Evolutionary conservation across 2,329 filamentous ascomycete genomes (phyloP).

Genomic region (Phialemonium atrogriseum): DNA sequence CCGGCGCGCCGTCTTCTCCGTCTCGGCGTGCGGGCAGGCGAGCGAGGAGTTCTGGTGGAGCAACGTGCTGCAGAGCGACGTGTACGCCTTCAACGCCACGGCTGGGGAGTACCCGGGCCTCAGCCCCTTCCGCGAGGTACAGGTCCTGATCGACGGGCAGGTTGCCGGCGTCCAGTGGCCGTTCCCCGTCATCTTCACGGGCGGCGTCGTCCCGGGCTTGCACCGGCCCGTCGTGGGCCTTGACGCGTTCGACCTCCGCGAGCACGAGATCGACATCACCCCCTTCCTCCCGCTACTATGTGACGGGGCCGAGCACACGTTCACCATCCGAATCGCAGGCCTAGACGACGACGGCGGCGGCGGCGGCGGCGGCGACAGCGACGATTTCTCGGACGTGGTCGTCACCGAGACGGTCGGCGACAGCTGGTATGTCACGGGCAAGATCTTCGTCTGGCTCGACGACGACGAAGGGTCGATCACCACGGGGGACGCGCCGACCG

Average conservation of each 20-base stretch:
- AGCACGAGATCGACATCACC: slow-evolving; percentile 76
- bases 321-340: slow-evolving; percentile 60
- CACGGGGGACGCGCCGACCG: slow-evolving; percentile 32
- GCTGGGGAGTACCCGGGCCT: slow-evolving; percentile 55
- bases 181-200: slow-evolving; percentile 75
- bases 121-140: slow-evolving; percentile 70
- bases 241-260: slow-evolving; percentile 69
- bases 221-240: slow-evolving; percentile 73
- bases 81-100: slow-evolving; percentile 46
- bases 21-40: slow-evolving; percentile 70
- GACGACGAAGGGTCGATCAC: slow-evolving; percentile 37
- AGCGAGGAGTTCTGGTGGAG: slow-evolving; percentile 82
- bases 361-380: slow-evolving; percentile 30
- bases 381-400: too few relatives aligned
- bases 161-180: slow-evolving; percentile 74
- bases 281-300: slow-evolving; percentile 64
- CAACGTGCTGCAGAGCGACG: slow-evolving; percentile 60
- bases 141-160: slow-evolving; percentile 63
- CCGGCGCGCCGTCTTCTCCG: slow-evolving; percentile 61
- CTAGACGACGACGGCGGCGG: slow-evolving; percentile 47
- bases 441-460: slow-evolving; percentile 72
- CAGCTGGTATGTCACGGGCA: slow-evolving; percentile 70
- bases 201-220: slow-evolving; percentile 66
- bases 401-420: slow-evolving; percentile 50
- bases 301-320: slow-evolving; percentile 56